Evolutionary conservation across 2,329 filamentous ascomycete species (phyloP), one percentile per base, ranked within the genome.

Genomic region (Graphilbum ipis-grandicollis): DNA sequence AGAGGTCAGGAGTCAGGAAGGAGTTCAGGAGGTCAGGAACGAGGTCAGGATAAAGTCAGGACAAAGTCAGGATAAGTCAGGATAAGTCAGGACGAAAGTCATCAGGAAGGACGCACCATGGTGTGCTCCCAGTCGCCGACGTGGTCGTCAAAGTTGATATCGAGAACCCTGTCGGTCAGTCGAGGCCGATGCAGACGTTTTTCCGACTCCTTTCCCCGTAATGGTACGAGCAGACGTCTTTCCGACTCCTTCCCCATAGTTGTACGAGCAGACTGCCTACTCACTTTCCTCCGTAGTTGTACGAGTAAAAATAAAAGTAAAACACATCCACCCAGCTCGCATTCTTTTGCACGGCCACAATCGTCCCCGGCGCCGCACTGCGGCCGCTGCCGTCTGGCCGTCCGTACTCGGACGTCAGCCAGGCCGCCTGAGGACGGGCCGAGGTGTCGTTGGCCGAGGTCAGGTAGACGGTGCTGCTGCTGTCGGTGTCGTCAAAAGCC

Each of bases 61-160:
- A 36, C 18, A 31, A 25, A 34, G 19, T 23, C n/a, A n/a, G n/a
- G n/a, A n/a, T n/a, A n/a, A n/a, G n/a, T n/a, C n/a, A n/a, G n/a
- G n/a, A n/a, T n/a, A n/a, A n/a, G n/a, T n/a, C n/a, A n/a, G n/a
- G n/a, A n/a, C n/a, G n/a, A n/a, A n/a, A n/a, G n/a, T n/a, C n/a
- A n/a, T n/a, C n/a, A n/a, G 14, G 14, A 15, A n/a, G 9, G 8
- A 38, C 36, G 3, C 19, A 48, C 46, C 44, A 49, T 46, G 10
- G 36, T 40, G 31, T 49, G 47, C 31, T 49, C 47, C 47, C 47
- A 49, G 36, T 49, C 47, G 12, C 47, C 47, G 8, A 49, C 44
- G 31, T 49, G 47, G 31, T 49, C 40, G 32, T 43, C 44, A 32
- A 49, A 49, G 18, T 42, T 33, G 31, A 46, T 41, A 9, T 33